These are phyloP conservation scores for Phytophthora sp. DNA, from an alignment of 352 stramenopile genomes.

Conservation along the genomic window DNA sequence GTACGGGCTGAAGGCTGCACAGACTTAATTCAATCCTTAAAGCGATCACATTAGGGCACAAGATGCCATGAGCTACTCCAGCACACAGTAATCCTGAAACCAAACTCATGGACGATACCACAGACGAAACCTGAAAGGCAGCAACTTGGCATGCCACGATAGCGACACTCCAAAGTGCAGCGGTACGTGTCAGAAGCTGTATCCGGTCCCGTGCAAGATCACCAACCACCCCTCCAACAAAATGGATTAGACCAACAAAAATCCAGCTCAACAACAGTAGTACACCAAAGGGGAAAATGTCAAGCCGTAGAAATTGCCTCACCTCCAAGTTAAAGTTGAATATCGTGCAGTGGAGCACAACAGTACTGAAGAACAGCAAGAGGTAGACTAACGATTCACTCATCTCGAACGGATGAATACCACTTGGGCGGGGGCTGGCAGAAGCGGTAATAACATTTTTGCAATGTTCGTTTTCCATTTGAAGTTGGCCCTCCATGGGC, in stretches of 20 bases:
- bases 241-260: conserved; percentile 57
- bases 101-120: conserved; percentile 42
- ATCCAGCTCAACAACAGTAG: conserved; percentile 64
- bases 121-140: conserved; percentile 28
- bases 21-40: conserved; percentile 44
- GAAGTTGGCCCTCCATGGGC: not conserved
- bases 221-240: conserved; percentile 56
- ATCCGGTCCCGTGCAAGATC: conserved; percentile 56
- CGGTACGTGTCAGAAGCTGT: conserved; percentile 41
- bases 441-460: too few species aligned
- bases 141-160: conserved; percentile 53
- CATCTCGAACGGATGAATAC: too few species aligned
- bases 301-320: conserved; percentile 49
- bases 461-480: conserved; percentile 3
- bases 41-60: conserved; percentile 60
- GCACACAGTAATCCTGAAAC: conserved; percentile 42
- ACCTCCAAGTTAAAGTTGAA: conserved; percentile 69
- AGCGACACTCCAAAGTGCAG: conserved; percentile 53
- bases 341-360: conserved; percentile 63
- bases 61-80: conserved; percentile 51
- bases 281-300: conserved; percentile 58
- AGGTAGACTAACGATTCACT: conserved; percentile 40
- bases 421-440: too few species aligned
- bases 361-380: conserved; percentile 61
- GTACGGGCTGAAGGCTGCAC: not conserved